These are phyloP conservation scores for Colletotrichum liriopes DNA, from an alignment of 2,329 filamentous ascomycete genomes.

Conservation along the genomic window DNA sequence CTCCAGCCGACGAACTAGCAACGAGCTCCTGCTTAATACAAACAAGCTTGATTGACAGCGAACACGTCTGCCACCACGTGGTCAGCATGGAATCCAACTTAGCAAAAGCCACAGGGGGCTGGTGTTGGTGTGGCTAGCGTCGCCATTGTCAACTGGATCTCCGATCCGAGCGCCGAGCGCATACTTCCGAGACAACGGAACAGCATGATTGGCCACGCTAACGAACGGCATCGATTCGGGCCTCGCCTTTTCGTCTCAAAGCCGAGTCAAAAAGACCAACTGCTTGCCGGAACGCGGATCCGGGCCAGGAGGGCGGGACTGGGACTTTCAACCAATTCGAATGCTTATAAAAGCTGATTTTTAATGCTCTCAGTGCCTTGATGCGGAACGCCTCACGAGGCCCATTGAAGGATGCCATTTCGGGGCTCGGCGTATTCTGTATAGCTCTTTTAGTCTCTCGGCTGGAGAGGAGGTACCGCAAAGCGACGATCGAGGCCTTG, in stretches of 20 bases:
- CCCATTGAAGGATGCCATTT: not conserved
- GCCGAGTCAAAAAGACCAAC: constrained; percentile 21
- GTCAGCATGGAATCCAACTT: not conserved
- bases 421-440: not conserved
- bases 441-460: no score
- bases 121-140: not conserved
- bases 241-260: constrained; percentile 36
- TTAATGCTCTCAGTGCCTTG: not conserved
- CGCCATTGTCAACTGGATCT: not conserved
- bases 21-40: not conserved
- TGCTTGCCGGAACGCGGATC: constrained; percentile 16
- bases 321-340: not conserved
- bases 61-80: constrained; percentile 23
- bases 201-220: constrained; percentile 5
- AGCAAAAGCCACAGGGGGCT: not conserved
- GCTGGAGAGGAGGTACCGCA: no score
- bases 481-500: no score
- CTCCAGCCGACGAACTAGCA: not conserved
- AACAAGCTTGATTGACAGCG: constrained; percentile 17
- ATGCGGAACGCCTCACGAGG: not conserved
- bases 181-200: not conserved
- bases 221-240: constrained; percentile 9
- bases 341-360: not conserved
- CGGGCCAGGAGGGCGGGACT: not conserved
- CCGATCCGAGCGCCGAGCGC: constrained; percentile 37